Conservation (phyloP, 2,329 filamentous ascomycete genomes). For the Botrytis porri region DNA sequence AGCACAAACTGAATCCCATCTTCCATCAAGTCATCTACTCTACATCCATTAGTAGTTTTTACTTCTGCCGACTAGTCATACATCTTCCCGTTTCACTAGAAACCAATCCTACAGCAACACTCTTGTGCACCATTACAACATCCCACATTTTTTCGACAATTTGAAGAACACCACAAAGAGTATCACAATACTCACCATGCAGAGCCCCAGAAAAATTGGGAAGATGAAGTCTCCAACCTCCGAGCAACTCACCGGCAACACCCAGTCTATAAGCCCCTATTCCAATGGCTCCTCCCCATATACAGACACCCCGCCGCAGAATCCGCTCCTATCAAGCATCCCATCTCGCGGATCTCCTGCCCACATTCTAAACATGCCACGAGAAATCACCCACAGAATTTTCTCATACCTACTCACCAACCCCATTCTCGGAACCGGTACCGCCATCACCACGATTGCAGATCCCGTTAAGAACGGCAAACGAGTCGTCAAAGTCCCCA, state of each 20-base stretch:
- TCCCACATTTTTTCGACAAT: not conserved
- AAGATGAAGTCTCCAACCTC: not conserved
- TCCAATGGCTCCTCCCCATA: not conserved
- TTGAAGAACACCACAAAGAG: not conserved
- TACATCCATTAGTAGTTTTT: not conserved
- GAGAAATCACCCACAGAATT: not conserved
- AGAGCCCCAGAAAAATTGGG: not conserved
- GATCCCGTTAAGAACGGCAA: not conserved
- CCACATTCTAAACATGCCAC: not conserved
- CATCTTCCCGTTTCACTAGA: not conserved
- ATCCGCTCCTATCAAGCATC: not conserved
- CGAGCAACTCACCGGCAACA: too few species aligned
- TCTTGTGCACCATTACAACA: not conserved
- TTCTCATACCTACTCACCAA: not conserved
- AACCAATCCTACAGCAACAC: not conserved
- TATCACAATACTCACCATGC: not conserved
- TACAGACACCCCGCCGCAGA: fast-evolving
- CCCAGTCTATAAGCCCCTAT: too few species aligned
- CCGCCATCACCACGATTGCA: not conserved
- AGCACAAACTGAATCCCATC: not conserved
- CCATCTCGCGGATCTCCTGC: not conserved
- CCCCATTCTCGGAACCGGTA: not conserved
- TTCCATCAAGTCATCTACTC: not conserved
- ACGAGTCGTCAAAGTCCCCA: not conserved
- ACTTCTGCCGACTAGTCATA: not conserved